phyloP scores from a whole-genome alignment of 306 rosid species.

The Abrus pulchellus region DNA sequence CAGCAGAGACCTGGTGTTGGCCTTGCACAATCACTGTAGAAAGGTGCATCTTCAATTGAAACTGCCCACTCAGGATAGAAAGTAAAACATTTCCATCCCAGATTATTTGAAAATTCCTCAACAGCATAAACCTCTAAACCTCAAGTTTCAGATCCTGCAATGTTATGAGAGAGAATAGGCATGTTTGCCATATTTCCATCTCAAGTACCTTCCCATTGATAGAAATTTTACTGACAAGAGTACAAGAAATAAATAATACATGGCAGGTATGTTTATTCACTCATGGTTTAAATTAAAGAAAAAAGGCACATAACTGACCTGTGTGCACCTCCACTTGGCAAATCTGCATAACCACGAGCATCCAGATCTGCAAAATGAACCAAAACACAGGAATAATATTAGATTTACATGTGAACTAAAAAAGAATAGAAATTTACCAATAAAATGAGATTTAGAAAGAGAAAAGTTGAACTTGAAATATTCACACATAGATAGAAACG shows the following conservation, averaged over 20 bases:
- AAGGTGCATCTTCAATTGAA: conserved; percentile 21
- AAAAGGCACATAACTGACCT: conserved; percentile 48
- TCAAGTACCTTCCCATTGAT: conserved; percentile 25
- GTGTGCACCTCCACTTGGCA: conserved; percentile 52
- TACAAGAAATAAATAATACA: conserved; percentile 31
- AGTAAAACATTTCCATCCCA: conserved; percentile 1
- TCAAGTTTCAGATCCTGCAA: conserved; percentile 28
- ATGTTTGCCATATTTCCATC: conserved; percentile 17
- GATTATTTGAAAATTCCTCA: conserved; percentile 22
- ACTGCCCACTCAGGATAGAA: conserved; percentile 7
- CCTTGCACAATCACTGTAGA: conserved; percentile 30
- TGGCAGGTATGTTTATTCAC: conserved; percentile 1
- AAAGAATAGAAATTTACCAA: too few species aligned
- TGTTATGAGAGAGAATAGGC: conserved; percentile 19
- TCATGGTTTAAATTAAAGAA: conserved; percentile 15
- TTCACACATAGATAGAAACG: too few species aligned
- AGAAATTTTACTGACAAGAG: neutral
- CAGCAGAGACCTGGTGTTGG: conserved; percentile 21
- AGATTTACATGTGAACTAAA: too few species aligned
- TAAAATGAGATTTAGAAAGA: too few species aligned
- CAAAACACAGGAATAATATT: neutral
- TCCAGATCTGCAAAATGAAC: conserved; percentile 48
- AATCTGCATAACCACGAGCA: conserved; percentile 47
- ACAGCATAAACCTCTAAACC: conserved; percentile 35
- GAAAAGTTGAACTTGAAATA: too few species aligned